Base-by-base conservation (phyloP, 768 basidiomycete species). In the Boletellus ananiceps region DNA sequence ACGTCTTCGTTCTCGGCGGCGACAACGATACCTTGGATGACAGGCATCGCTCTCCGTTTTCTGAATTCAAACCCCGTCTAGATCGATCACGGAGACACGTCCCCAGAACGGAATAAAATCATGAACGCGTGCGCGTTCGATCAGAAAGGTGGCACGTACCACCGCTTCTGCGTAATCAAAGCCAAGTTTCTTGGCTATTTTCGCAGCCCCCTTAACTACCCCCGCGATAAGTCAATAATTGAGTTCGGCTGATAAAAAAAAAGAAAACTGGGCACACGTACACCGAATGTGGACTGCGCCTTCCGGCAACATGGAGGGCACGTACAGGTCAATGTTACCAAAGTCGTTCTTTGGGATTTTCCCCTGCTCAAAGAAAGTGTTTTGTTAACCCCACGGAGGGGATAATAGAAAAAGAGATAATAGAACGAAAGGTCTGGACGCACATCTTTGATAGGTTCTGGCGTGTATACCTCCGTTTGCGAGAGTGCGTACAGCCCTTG, bases 51-150 rank as follows among this genome's bases (percentile, higher is more conserved):
- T 44, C 86, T 79, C 29, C 89, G 84, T 66, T 94, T 93, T 63
- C 84, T 91, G 73, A 98, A 99, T 67, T 97, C 95, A 66, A 98
- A 99, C 13, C 93, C 88, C 49, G 84, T 92, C 94, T 97, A 58
- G 15, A 50, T 50, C 40, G 44, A 50, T 31, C 46, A 51, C 38
- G 47, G 42, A 32, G 46, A 46, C 13, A 43, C 33, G 34, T 29
- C 37, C 40, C 18, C 41, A 21, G 8, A 41, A 46, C 37, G n/a
- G 25, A 11, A 25, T n/a, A 15, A 49, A 50, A 39, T 47, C 44
- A 46, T 40, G 50, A 35, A 27, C 16, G 9, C 8, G 35, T 7
- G 34, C 19, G 27, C 8, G 35, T 51, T 47, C 27, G 41, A 49
- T 42, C 40, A 46, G 45, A 55, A 50, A 61, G 46, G 43, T 29